Conservation (phyloP, 2,329 filamentous ascomycete species). For the Rugonectria rugulosa region DNA sequence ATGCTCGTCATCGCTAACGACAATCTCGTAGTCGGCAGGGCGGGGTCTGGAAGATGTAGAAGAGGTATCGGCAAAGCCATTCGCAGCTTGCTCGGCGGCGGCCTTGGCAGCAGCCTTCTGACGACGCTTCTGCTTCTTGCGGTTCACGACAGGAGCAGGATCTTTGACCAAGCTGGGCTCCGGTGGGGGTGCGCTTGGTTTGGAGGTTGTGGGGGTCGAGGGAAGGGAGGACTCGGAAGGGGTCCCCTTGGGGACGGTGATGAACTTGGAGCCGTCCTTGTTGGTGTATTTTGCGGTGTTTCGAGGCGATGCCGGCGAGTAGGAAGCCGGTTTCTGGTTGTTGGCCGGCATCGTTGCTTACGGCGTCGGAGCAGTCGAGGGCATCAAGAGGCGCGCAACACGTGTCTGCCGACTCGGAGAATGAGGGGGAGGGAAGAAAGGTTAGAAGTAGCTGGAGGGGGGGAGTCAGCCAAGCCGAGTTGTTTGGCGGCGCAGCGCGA, state of each 20-base stretch:
- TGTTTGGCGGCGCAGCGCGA: conserved; percentile 31
- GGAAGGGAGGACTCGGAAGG: conserved; percentile 62
- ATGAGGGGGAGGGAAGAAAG: conserved; percentile 20
- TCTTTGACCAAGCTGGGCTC: conserved; percentile 39
- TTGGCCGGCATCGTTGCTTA: conserved; percentile 60
- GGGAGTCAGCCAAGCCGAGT: conserved; percentile 30
- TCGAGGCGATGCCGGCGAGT: conserved; percentile 60
- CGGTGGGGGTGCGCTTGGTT: conserved; percentile 44
- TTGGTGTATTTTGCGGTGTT: conserved; percentile 69
- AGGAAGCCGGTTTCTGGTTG: conserved; percentile 58
- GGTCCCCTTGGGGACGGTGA: conserved; percentile 67
- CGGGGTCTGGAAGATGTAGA: conserved; percentile 32
- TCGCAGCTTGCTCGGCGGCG: conserved; percentile 51
- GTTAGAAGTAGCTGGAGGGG: conserved; percentile 28
- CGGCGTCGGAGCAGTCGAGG: conserved; percentile 44
- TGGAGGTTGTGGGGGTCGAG: conserved; percentile 56
- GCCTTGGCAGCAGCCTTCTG: conserved; percentile 82
- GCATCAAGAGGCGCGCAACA: conserved; percentile 49
- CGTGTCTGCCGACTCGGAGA: conserved; percentile 37
- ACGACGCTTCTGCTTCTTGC: conserved; percentile 94
- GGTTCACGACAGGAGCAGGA: conserved; percentile 70
- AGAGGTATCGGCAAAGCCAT: conserved; percentile 51
- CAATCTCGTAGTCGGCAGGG: conserved; percentile 56
- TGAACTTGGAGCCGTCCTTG: conserved; percentile 74
- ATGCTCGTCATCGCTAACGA: conserved; percentile 64